Conservation (phyloP, 2,329 filamentous ascomycete genomes). For the Pseudonectria buxi region DNA sequence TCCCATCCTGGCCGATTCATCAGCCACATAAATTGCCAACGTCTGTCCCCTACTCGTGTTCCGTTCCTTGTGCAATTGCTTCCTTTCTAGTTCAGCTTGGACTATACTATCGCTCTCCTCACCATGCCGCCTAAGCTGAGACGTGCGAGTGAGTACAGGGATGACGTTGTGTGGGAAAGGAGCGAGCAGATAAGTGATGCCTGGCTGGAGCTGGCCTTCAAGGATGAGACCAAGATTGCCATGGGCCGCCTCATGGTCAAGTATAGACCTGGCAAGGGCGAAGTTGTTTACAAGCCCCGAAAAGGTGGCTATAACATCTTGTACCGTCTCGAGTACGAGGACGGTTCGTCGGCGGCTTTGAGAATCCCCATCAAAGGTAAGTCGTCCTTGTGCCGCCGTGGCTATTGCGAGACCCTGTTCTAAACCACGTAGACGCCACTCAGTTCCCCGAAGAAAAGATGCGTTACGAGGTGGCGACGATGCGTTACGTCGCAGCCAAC, state of each 20-base stretch:
- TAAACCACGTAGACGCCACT: slow-evolving; percentile 7
- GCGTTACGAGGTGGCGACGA: slow-evolving; percentile 28
- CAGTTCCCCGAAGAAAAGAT: slow-evolving; percentile 30
- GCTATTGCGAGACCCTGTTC: neutral
- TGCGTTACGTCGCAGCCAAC: slow-evolving; percentile 24
- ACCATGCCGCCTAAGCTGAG: slow-evolving; percentile 22
- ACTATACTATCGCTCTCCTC: too few species aligned
- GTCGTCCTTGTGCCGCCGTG: neutral
- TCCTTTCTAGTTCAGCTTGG: too few species aligned
- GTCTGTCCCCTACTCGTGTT: too few species aligned
- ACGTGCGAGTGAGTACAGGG: slow-evolving; percentile 15
- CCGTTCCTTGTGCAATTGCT: too few species aligned
- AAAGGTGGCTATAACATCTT: slow-evolving; percentile 25
- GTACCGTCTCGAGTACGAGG: slow-evolving; percentile 26
- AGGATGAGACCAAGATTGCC: slow-evolving; percentile 10
- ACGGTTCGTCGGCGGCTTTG: slow-evolving; percentile 25
- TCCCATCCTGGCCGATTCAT: too few species aligned
- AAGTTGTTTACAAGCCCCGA: slow-evolving; percentile 17
- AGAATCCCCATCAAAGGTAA: slow-evolving; percentile 22
- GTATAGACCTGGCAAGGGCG: slow-evolving; percentile 16
- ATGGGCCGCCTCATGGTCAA: slow-evolving; percentile 19
- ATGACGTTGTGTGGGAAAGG: slow-evolving; percentile 24
- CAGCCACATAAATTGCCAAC: too few species aligned
- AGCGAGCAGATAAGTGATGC: slow-evolving; percentile 16
- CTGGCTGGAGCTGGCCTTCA: slow-evolving; percentile 19